These are phyloP conservation scores for Colletotrichum tanaceti DNA, from an alignment of 2,329 filamentous ascomycete genomes.

Conservation along the genomic window DNA sequence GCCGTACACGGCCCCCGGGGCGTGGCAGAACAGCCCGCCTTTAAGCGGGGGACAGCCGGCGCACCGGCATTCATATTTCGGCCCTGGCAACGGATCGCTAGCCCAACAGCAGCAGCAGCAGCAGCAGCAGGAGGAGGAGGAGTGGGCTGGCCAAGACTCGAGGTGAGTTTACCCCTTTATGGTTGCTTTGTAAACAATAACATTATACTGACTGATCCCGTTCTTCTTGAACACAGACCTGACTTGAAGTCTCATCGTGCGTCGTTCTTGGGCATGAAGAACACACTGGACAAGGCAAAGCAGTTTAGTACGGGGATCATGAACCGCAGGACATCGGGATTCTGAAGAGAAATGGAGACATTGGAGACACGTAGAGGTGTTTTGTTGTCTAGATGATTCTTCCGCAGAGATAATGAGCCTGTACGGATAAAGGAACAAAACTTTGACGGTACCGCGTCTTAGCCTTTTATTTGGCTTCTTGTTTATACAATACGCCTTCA, in stretches of 20 bases:
- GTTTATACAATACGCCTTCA: too few relatives aligned
- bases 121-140: neutral
- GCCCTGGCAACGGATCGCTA: slow-evolving; percentile 9
- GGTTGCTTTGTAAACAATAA: too few relatives aligned
- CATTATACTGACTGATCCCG: slow-evolving; percentile 15
- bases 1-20: slow-evolving; percentile 23
- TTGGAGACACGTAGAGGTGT: too few relatives aligned
- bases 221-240: slow-evolving; percentile 8
- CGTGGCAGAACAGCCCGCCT: slow-evolving; percentile 35
- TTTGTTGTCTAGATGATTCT: too few relatives aligned
- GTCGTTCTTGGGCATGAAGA: slow-evolving; percentile 39
- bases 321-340: slow-evolving; percentile 37
- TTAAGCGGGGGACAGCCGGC: slow-evolving; percentile 4
- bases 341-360: neutral
- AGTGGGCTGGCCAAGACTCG: slow-evolving; percentile 20
- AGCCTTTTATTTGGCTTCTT: too few relatives aligned
- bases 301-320: slow-evolving; percentile 38
- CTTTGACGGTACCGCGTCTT: neutral
- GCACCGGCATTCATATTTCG: slow-evolving; percentile 23
- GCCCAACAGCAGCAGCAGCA: slow-evolving; percentile 24
- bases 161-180: slow-evolving; percentile 6
- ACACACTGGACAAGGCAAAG: slow-evolving; percentile 37
- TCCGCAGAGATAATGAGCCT: neutral
- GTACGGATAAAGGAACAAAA: neutral
- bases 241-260: slow-evolving; percentile 34